A percentile compares a stretch with the other conserved stretches of the same genome.
Evolutionary conservation across 2,329 filamentous ascomycete species (phyloP).

Genomic region (Aphanocladium album): DNA sequence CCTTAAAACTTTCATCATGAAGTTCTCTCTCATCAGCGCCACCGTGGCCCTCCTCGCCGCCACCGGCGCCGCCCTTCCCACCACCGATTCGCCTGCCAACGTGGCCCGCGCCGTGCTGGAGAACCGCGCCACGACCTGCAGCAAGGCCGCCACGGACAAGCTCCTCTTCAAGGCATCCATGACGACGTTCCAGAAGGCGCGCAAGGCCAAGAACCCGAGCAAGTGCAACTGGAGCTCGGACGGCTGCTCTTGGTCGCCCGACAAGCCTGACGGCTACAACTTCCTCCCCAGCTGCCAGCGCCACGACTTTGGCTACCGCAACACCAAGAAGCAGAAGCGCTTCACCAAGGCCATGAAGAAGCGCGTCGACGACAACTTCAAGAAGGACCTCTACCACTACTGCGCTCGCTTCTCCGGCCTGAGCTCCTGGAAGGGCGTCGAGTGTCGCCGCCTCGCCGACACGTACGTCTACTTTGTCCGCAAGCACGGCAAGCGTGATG

Average conservation of each 20-base stretch:
- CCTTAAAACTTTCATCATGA: neutral
- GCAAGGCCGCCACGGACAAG: neutral
- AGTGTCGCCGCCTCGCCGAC: constrained; percentile 18
- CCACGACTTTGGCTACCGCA: constrained; percentile 24
- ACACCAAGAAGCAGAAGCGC: constrained; percentile 33
- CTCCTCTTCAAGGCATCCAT: constrained; percentile 7
- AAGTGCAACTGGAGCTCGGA: constrained; percentile 32
- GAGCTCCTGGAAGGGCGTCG: constrained; percentile 10
- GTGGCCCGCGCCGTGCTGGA: neutral
- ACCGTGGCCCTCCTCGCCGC: neutral
- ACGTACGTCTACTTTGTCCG: constrained; percentile 19
- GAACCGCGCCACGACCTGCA: neutral
- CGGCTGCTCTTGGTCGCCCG: constrained; percentile 31
- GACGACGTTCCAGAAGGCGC: constrained; percentile 14
- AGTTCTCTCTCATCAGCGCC: neutral
- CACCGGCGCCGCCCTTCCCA: neutral
- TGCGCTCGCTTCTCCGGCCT: constrained; percentile 14
- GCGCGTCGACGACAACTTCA: constrained; percentile 37
- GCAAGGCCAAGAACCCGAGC: constrained; percentile 31
- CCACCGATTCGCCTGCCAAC: neutral
- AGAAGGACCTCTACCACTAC: constrained; percentile 24
- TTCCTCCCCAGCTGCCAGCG: constrained; percentile 24
- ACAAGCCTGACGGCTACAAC: constrained; percentile 33
- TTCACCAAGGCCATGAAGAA: constrained; percentile 28
- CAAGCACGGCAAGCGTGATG: constrained; percentile 15